phyloP scores from a whole-genome alignment of 1,284 basidiomycete species.

The Volvariella volvacea region DNA sequence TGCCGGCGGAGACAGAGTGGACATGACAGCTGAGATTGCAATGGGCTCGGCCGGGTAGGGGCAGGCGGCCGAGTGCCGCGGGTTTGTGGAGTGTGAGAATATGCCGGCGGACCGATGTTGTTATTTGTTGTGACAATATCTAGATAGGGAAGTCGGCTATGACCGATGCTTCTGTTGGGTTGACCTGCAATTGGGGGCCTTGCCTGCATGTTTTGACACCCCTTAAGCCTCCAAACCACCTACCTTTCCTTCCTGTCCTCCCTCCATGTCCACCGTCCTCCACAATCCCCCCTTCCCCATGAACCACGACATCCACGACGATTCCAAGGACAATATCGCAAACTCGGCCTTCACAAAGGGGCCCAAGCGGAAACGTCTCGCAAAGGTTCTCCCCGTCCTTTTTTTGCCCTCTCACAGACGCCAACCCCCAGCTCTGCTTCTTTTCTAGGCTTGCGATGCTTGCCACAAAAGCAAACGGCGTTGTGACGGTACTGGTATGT shows the following conservation, averaged over 20 bases:
- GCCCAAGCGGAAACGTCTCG: conserved; percentile 59
- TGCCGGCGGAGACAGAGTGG: conserved; percentile 7
- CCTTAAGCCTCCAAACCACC: conserved; percentile 1
- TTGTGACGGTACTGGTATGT: conserved; percentile 73
- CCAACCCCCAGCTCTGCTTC: conserved; percentile 4
- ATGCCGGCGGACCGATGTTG: conserved; percentile 7
- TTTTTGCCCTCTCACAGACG: conserved; percentile 5
- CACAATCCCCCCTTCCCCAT: conserved; percentile 15
- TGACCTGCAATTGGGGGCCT: neutral
- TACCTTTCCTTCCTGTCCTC: conserved; percentile 13
- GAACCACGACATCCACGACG: conserved; percentile 9
- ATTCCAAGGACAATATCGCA: conserved; percentile 14
- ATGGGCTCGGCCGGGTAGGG: neutral
- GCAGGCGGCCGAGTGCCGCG: neutral
- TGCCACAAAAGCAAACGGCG: conserved; percentile 79
- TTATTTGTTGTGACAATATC: too few relatives aligned
- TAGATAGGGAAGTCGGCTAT: neutral
- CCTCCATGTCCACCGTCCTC: conserved; percentile 15
- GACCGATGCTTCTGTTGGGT: conserved; percentile 1
- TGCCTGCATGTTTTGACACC: conserved; percentile 2
- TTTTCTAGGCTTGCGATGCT: conserved; percentile 64
- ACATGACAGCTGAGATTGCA: conserved; percentile 1
- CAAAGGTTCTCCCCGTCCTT: conserved; percentile 44
- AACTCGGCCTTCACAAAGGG: conserved; percentile 39
- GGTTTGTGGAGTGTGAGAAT: conserved; percentile 6